phyloP scores from a whole-genome alignment of 352 stramenopile genomes.

The Phytophthora citrophthora region DNA sequence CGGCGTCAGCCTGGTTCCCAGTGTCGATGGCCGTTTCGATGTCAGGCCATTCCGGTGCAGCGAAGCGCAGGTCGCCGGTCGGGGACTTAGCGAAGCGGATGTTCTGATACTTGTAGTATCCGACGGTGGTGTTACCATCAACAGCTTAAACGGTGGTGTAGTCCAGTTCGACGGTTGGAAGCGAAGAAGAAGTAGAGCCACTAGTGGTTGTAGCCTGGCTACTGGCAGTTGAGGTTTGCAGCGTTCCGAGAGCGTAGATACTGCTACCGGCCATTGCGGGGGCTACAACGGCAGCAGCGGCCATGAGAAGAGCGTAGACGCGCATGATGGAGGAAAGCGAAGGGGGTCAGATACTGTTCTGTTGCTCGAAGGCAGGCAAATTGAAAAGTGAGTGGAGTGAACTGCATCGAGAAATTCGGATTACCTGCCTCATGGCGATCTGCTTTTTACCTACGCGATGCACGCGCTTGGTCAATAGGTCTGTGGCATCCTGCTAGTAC shows the following conservation, averaged over 20 bases:
- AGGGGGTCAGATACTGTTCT: not conserved
- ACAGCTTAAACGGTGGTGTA: constrained; percentile 37
- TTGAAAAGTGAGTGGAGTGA: constrained; percentile 9
- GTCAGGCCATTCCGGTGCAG: constrained; percentile 28
- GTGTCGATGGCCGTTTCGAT: constrained; percentile 29
- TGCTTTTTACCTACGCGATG: no score
- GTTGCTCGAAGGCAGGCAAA: constrained; percentile 1
- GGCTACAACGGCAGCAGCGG: not conserved
- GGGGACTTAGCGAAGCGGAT: constrained; percentile 35
- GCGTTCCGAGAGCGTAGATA: constrained; percentile 5
- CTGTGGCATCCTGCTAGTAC: no score
- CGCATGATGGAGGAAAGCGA: constrained; percentile 4
- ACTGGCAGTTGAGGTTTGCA: constrained; percentile 2
- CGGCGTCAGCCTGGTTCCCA: constrained; percentile 30
- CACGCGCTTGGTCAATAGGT: no score
- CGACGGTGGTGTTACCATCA: constrained; percentile 32
- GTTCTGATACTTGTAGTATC: constrained; percentile 47
- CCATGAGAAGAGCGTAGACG: constrained; percentile 21
- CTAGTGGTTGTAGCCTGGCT: constrained; percentile 5
- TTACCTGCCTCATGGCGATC: no score
- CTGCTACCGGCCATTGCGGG: constrained; percentile 12
- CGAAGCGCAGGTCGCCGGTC: constrained; percentile 31
- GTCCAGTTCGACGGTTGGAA: constrained; percentile 32
- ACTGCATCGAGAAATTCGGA: no score
- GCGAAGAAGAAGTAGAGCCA: constrained; percentile 9